Evolutionary conservation across 73 alveolate species (phyloP), one percentile per base, ranked within the genome.

Genomic region (Symbiodinium natans): DNA sequence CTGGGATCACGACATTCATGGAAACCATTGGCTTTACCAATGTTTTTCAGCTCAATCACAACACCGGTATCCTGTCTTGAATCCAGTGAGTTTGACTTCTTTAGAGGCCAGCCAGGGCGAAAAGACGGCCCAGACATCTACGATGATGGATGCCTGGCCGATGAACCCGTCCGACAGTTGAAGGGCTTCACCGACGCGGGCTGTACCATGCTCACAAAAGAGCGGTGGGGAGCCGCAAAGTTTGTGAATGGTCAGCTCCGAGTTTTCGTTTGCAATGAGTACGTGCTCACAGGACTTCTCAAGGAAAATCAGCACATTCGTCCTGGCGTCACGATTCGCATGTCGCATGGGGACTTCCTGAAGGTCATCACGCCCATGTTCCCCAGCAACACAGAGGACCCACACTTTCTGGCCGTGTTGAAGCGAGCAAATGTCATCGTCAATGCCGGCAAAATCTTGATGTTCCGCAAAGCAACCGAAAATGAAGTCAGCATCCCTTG

Each of bases 61-160:
- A n/a, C n/a, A n/a, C n/a, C n/a, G n/a, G n/a, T n/a, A n/a, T n/a
- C n/a, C n/a, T n/a, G n/a, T n/a, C n/a, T n/a, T n/a, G n/a, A n/a
- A n/a, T n/a, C n/a, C n/a, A n/a, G n/a, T n/a, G 93, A 84, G 93
- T 84, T 84, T 43, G 80, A 83, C 38, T 83, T 83, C 92, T 83
- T 83, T 38, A 42, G 92, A n/a, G 92, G 92, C 10, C 80, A 83
- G 46, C 33, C 92, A 8, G 92, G 92, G 1, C 42, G 92, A 2
- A 74, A 23, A n/a, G 92, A 83, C 10, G 46, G 92, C n/a, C 92
- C 77, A 2, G 92, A 83, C 77, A 83, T 83, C 46, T 83, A 43
- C 33, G 92, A 83, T 42, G 92, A 83, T 23, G 92, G 92, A 3
- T 43, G 80, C 29, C 36, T 83, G 43, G 73, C 92, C 3, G 92